These are phyloP conservation scores for Blepharisma stoltei DNA, from an alignment of 73 alveolate genomes.

Conservation along the genomic window DNA sequence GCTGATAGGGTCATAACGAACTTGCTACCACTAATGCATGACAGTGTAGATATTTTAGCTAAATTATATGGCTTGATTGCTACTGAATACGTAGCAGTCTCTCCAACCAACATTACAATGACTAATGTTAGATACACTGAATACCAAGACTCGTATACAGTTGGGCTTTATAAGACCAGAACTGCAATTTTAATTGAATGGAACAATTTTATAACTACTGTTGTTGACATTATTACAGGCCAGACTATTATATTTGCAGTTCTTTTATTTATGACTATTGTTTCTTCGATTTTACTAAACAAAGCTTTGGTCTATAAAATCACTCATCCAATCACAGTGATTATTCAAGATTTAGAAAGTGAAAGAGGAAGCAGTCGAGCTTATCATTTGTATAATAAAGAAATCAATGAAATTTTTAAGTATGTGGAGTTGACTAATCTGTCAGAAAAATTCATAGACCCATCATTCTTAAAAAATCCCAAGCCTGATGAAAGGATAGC, in stretches of 20 bases:
- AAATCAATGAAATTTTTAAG: background rate
- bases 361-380: background rate
- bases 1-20: no score
- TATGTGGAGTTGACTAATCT: background rate
- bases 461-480: background rate
- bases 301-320: background rate
- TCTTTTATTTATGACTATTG: slow-evolving; percentile 12
- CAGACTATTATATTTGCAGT: background rate
- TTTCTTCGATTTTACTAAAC: background rate
- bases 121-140: background rate
- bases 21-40: no score
- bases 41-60: no score
- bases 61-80: no score
- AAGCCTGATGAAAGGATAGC: background rate
- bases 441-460: slow-evolving; percentile 20
- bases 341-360: background rate
- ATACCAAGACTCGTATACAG: background rate
- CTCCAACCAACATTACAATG: no score
- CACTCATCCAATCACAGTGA: slow-evolving; percentile 9
- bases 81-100: no score
- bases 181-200: background rate
- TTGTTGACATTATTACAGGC: background rate
- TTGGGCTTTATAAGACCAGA: background rate
- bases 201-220: background rate
- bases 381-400: background rate